phyloP scores from a whole-genome alignment of 129 eudicot genomes.

The Apium graveolens region DNA sequence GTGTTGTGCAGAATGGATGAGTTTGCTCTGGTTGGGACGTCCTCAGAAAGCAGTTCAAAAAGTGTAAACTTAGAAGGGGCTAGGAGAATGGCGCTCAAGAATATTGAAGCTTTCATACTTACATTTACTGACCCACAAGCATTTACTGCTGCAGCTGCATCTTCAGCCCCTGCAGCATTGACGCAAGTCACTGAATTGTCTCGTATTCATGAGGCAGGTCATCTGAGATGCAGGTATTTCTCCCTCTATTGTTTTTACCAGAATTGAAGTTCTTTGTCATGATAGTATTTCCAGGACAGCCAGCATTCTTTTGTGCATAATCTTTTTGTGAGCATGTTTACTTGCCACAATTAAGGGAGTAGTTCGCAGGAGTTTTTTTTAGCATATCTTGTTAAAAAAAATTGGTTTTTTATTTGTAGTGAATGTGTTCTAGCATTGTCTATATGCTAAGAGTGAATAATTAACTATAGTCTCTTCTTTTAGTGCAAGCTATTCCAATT shows the following conservation, averaged over 20 bases:
- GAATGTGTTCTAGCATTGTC: not conserved
- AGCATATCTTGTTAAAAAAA: not conserved
- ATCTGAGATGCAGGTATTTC: slow-evolving; percentile 85
- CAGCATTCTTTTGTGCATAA: not conserved
- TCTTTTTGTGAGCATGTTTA: not conserved
- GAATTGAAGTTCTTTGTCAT: not conserved
- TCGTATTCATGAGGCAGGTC: slow-evolving; percentile 91
- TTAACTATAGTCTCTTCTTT: not conserved
- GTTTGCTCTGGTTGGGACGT: slow-evolving; percentile 55
- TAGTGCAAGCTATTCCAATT: not conserved
- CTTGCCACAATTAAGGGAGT: not conserved
- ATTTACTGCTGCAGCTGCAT: slow-evolving; percentile 72
- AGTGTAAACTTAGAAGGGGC: slow-evolving; percentile 64
- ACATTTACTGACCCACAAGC: slow-evolving; percentile 79
- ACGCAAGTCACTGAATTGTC: slow-evolving; percentile 75
- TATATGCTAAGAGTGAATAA: not conserved
- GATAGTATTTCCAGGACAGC: not conserved
- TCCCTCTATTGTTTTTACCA: not conserved
- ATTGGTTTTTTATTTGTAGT: not conserved
- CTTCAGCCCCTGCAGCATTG: slow-evolving; percentile 77
- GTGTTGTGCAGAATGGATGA: slow-evolving; percentile 73
- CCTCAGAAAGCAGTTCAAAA: slow-evolving; percentile 61
- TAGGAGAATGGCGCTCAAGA: slow-evolving; percentile 76
- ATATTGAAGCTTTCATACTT: slow-evolving; percentile 77
- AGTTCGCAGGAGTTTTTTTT: not conserved